Conservation (phyloP, 1,284 basidiomycete genomes). For the Polyporus tsugae region DNA sequence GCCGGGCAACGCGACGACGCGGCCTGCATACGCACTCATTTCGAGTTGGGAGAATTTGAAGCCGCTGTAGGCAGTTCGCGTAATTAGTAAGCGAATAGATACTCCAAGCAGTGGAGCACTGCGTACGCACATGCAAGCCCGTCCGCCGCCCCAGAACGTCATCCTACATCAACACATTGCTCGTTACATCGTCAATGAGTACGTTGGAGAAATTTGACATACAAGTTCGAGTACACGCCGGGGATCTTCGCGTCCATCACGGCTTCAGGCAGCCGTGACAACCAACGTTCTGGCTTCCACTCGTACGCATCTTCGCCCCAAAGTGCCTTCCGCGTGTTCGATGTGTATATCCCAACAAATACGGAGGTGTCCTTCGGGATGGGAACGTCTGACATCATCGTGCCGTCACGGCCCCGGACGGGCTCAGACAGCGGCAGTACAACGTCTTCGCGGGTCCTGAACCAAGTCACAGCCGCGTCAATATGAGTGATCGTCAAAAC, state of each 20-base stretch:
- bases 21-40: neutral
- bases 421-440: conserved; percentile 33
- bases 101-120: too few relatives aligned
- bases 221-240: conserved; percentile 15
- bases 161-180: neutral
- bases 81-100: neutral
- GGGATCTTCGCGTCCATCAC: conserved; percentile 18
- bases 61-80: neutral
- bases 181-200: neutral
- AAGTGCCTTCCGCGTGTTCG: conserved; percentile 27
- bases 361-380: conserved; percentile 48
- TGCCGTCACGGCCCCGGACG: conserved; percentile 32
- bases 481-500: neutral
- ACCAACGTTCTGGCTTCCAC: conserved; percentile 35
- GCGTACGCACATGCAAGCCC: conserved; percentile 16
- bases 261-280: conserved; percentile 14
- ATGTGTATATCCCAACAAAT: conserved; percentile 25
- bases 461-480: neutral
- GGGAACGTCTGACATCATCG: conserved; percentile 45
- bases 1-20: too few relatives aligned
- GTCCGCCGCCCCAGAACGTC: conserved; percentile 18
- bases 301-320: conserved; percentile 34
- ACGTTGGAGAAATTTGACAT: neutral
- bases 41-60: conserved; percentile 6
- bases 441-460: conserved; percentile 32